These are phyloP conservation scores for Lumnitzera littorea DNA, from an alignment of 345 rosid genomes.

Conservation along the genomic window DNA sequence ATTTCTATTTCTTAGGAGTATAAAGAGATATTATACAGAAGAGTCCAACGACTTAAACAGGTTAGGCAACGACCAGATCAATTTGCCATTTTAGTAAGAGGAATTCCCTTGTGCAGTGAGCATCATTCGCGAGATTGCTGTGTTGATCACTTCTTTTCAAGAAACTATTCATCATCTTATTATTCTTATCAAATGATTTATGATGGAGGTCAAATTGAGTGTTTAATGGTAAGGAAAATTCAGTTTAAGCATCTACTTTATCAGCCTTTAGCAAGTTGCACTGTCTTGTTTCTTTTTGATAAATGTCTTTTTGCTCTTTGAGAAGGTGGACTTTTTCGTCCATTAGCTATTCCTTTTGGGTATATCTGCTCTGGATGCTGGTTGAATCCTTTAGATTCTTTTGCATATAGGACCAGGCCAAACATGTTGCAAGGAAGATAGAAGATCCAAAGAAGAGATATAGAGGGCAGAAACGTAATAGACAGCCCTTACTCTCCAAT, in stretches of 20 bases:
- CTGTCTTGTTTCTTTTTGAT: too few relatives aligned
- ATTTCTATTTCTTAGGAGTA: slow-evolving; percentile 41
- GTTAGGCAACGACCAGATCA: slow-evolving; percentile 64
- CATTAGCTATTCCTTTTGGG: not conserved
- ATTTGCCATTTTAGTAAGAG: slow-evolving; percentile 66
- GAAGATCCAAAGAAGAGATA: slow-evolving; percentile 31
- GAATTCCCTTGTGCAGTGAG: slow-evolving; percentile 58
- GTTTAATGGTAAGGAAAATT: slow-evolving; percentile 46
- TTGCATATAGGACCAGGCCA: slow-evolving; percentile 50
- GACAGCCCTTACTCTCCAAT: slow-evolving; percentile 24
- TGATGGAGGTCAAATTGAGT: slow-evolving; percentile 48
- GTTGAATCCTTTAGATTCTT: not conserved
- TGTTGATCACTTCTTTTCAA: slow-evolving; percentile 81
- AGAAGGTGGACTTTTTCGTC: too few relatives aligned
- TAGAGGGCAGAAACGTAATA: slow-evolving; percentile 11
- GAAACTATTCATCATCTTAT: slow-evolving; percentile 52
- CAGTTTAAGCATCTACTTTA: not conserved
- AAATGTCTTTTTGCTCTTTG: too few relatives aligned
- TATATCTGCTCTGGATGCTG: not conserved
- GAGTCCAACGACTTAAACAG: slow-evolving; percentile 49
- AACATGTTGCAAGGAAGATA: slow-evolving; percentile 35
- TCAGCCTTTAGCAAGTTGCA: too few relatives aligned
- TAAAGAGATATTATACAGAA: slow-evolving; percentile 43
- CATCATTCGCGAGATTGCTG: slow-evolving; percentile 49
- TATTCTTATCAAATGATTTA: slow-evolving; percentile 64